A percentile compares a stretch with the other conserved stretches of the same genome.
Conservation (phyloP, 352 stramenopile species). For the Phytophthora pisi region DNA sequence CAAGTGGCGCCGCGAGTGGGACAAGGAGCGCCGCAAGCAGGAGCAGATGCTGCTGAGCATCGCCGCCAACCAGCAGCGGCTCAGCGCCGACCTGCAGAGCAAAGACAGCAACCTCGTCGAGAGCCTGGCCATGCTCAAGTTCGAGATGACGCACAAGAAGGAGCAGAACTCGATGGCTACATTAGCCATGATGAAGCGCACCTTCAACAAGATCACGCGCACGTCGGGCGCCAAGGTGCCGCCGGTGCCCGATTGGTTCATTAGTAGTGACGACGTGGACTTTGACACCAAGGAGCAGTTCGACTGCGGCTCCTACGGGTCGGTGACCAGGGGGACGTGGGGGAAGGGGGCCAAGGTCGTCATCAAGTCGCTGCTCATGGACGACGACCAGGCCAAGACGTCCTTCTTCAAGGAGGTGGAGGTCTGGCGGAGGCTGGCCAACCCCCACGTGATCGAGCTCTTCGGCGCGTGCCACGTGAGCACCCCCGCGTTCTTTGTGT, state of each 20-base stretch:
- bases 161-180: conserved; percentile 21
- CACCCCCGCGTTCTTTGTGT: conserved; percentile 28
- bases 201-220: conserved; percentile 31
- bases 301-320: conserved; percentile 21
- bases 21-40: conserved; percentile 27
- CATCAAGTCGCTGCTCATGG: conserved; percentile 45
- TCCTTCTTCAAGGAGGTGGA: conserved; percentile 47
- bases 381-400: conserved; percentile 31
- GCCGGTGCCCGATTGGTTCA: conserved; percentile 31
- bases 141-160: conserved; percentile 31
- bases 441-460: conserved; percentile 49
- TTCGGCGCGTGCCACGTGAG: conserved; percentile 61
- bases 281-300: conserved; percentile 29
- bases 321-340: conserved; percentile 27
- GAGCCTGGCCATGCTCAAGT: conserved; percentile 35
- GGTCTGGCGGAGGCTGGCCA: conserved; percentile 42
- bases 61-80: conserved; percentile 18
- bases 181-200: conserved; percentile 26
- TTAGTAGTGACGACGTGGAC: conserved; percentile 30
- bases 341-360: conserved; percentile 38
- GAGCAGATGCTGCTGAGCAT: conserved; percentile 34
- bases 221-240: conserved; percentile 30
- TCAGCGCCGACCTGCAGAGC: conserved; percentile 21
- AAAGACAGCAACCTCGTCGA: conserved; percentile 29
- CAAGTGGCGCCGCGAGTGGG: conserved; percentile 36